These are phyloP conservation scores for Piper longum DNA, from an alignment of 164 flowering plant species.

Conservation along the genomic window DNA sequence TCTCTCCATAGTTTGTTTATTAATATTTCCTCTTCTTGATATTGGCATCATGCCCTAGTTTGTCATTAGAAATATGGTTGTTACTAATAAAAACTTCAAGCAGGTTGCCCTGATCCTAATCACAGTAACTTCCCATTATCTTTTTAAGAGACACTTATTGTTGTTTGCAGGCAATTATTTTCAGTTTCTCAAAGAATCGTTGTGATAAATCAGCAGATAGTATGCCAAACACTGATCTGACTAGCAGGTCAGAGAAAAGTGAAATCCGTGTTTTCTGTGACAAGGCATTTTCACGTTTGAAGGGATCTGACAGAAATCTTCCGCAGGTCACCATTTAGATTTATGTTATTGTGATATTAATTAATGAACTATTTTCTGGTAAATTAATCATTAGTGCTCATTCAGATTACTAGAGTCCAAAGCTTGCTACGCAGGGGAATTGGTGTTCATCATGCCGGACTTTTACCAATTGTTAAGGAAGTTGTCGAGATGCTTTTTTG, in stretches of 20 bases:
- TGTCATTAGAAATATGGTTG: too few relatives aligned
- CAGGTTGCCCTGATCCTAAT: too few relatives aligned
- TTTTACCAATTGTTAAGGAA: conserved; percentile 98
- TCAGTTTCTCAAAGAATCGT: conserved; percentile 95
- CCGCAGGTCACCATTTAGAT: conserved; percentile 56
- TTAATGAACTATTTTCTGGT: background rate
- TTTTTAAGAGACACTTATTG: conserved; percentile 4
- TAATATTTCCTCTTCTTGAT: too few relatives aligned
- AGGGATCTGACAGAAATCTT: conserved; percentile 91
- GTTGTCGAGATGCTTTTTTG: conserved; percentile 99
- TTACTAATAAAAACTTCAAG: too few relatives aligned
- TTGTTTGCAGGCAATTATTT: conserved; percentile 64
- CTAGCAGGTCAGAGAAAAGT: conserved; percentile 89
- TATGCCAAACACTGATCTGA: conserved; percentile 59
- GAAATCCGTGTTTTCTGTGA: conserved; percentile 93
- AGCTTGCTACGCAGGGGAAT: conserved; percentile 79
- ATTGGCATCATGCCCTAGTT: too few relatives aligned
- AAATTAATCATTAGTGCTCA: background rate
- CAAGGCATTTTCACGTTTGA: conserved; percentile 92
- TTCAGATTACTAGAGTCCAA: conserved; percentile 82
- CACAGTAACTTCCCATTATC: too few relatives aligned
- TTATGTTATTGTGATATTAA: conserved; percentile 1
- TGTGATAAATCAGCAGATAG: conserved; percentile 94
- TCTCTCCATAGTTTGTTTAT: too few relatives aligned
- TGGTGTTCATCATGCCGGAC: conserved; percentile 98